Evolutionary conservation across 1,284 basidiomycete species (phyloP).

Genomic region (Trametes polyzona): DNA sequence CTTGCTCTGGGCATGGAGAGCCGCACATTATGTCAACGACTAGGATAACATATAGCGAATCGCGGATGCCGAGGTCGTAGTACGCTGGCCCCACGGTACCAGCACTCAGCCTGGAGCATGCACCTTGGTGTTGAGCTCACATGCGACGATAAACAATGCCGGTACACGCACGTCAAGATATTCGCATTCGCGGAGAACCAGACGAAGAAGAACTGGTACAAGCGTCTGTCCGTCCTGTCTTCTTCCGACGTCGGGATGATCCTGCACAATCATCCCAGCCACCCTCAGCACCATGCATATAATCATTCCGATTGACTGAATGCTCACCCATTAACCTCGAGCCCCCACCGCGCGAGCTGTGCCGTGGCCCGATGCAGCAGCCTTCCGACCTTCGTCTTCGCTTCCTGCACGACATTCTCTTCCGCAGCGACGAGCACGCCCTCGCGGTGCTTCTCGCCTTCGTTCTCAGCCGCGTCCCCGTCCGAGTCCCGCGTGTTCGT

Average conservation of each 20-base stretch:
- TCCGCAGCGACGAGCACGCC: conserved; percentile 12
- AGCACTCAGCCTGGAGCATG: conserved; percentile 47
- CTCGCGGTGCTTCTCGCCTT: neutral
- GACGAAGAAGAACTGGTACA: conserved; percentile 67
- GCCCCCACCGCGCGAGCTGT: conserved; percentile 29
- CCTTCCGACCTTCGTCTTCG: conserved; percentile 12
- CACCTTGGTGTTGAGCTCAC: neutral
- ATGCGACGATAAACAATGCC: neutral
- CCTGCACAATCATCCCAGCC: conserved; percentile 33
- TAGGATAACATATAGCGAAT: conserved; percentile 55
- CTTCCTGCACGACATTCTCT: conserved; percentile 16
- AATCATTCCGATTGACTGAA: neutral
- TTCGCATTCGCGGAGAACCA: conserved; percentile 71
- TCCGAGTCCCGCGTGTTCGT: neutral
- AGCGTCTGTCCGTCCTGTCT: conserved; percentile 52
- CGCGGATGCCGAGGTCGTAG: conserved; percentile 56
- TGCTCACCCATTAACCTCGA: conserved; percentile 35
- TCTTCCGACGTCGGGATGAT: conserved; percentile 54
- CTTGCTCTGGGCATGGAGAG: conserved; percentile 1
- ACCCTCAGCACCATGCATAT: neutral
- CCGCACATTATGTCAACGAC: conserved; percentile 60
- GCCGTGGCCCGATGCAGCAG: conserved; percentile 17
- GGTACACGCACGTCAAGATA: conserved; percentile 50
- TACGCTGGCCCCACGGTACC: conserved; percentile 64
- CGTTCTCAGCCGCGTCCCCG: no score